These are phyloP conservation scores for Chaetomium sp. DNA, from an alignment of 2,329 filamentous ascomycete species.

Conservation along the genomic window DNA sequence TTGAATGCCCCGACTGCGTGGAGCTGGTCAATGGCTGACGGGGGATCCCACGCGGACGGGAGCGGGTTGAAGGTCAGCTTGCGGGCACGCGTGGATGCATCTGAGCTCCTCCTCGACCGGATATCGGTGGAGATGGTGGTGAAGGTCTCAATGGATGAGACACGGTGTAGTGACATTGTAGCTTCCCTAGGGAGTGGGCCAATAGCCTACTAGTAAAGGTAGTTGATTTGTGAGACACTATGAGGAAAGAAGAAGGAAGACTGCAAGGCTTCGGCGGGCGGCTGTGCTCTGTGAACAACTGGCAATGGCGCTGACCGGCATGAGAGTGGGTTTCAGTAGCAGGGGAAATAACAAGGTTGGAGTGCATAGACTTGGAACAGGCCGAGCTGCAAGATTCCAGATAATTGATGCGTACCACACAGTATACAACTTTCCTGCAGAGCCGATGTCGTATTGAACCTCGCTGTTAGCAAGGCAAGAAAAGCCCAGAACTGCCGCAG, in stretches of 20 bases:
- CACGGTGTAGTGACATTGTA: constrained; percentile 56
- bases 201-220: background rate
- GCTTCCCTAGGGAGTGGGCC: background rate
- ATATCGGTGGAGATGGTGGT: constrained; percentile 45
- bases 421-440: constrained; percentile 3
- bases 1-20: constrained; percentile 56
- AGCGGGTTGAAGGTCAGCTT: constrained; percentile 59
- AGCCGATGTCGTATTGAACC: background rate
- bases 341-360: constrained; percentile 14
- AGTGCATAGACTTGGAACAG: constrained; percentile 9
- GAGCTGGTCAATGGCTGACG: constrained; percentile 45
- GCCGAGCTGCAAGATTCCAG: background rate
- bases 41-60: constrained; percentile 54
- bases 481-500: background rate
- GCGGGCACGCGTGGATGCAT: constrained; percentile 52
- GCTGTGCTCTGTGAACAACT: background rate
- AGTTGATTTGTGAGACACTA: background rate
- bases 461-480: background rate
- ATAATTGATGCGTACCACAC: background rate
- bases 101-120: constrained; percentile 47
- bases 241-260: background rate
- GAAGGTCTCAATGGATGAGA: constrained; percentile 57
- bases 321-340: background rate
- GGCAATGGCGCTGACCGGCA: background rate
- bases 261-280: background rate